phyloP scores from a whole-genome alignment of 257 asterid genomes.

The Verbascum thapsus region DNA sequence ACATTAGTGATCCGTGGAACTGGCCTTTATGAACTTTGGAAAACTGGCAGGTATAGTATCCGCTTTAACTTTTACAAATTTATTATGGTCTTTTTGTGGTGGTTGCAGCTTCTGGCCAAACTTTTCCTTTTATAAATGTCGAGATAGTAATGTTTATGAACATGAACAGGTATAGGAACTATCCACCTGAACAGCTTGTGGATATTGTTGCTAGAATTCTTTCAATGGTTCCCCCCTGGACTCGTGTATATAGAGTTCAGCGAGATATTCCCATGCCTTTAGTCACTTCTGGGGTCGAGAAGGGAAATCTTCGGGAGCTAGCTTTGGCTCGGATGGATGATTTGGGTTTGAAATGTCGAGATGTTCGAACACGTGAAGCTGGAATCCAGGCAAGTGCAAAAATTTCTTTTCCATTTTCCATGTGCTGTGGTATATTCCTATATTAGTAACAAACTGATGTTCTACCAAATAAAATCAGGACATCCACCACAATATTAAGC shows the following conservation, averaged over 20 bases:
- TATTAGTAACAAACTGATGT: constrained; percentile 26
- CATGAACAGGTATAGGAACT: constrained; percentile 74
- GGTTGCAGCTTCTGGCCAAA: constrained; percentile 1
- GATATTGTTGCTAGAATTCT: constrained; percentile 96
- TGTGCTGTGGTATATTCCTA: constrained; percentile 14
- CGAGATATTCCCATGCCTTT: constrained; percentile 99
- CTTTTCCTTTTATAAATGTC: constrained; percentile 9
- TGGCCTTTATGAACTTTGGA: constrained; percentile 99
- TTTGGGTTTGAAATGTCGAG: constrained; percentile 97
- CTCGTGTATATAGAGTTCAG: constrained; percentile 98
- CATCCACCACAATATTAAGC: constrained; percentile 87
- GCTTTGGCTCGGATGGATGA: constrained; percentile 99
- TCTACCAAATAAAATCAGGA: constrained; percentile 54
- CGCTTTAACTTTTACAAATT: constrained; percentile 1
- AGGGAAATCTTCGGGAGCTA: constrained; percentile 96
- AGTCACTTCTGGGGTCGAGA: constrained; percentile 98
- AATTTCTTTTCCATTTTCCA: neutral
- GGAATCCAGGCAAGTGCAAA: constrained; percentile 83
- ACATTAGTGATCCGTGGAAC: constrained; percentile 98
- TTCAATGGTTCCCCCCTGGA: constrained; percentile 98
- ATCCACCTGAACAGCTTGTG: constrained; percentile 98
- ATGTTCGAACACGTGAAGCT: constrained; percentile 98
- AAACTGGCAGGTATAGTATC: constrained; percentile 79
- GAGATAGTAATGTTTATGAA: constrained; percentile 22
- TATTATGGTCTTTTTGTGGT: constrained; percentile 9